Percentiles rank a stretch among this genome's conserved stretches.
Evolutionary conservation across 2,329 filamentous ascomycete genomes (phyloP).

Genomic region (Talaromyces marneffei): DNA sequence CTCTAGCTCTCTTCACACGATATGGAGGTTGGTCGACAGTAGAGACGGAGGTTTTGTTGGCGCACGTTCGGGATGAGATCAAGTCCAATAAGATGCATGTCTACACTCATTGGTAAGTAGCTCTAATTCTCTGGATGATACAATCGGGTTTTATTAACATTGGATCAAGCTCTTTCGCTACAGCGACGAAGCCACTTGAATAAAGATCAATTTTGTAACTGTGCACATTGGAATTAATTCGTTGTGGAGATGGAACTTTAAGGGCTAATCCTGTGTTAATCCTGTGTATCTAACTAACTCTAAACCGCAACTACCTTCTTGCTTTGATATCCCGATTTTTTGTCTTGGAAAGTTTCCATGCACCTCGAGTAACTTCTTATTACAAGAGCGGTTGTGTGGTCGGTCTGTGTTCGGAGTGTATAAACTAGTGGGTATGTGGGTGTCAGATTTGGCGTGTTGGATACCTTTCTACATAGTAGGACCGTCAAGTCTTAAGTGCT

Average conservation of each 20-base stretch:
- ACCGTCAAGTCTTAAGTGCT: too few relatives aligned
- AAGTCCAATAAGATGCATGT: conserved; percentile 26
- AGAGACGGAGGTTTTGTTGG: conserved; percentile 21
- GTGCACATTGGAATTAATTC: neutral
- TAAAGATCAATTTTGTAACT: neutral
- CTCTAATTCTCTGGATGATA: neutral
- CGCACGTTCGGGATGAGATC: conserved; percentile 21
- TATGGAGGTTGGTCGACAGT: conserved; percentile 21
- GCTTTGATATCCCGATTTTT: neutral
- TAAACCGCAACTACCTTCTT: neutral
- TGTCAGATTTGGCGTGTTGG: too few relatives aligned
- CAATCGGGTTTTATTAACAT: neutral
- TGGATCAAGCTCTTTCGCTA: conserved; percentile 11
- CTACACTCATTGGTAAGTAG: conserved; percentile 24
- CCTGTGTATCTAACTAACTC: neutral
- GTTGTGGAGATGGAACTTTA: neutral
- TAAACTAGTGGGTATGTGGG: too few relatives aligned
- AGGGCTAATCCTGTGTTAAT: neutral
- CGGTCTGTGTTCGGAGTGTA: too few relatives aligned
- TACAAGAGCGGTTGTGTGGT: too few relatives aligned
- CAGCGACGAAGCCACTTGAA: conserved; percentile 8
- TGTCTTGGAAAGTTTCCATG: too few relatives aligned
- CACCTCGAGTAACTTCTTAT: too few relatives aligned
- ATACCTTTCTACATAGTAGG: too few relatives aligned
- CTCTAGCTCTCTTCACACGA: conserved; percentile 24